Percentiles rank a stretch among this genome's conserved stretches.
These are phyloP conservation scores for Candida sojae DNA, from an alignment of 1,139 yeast genomes.

Conservation along the genomic window DNA sequence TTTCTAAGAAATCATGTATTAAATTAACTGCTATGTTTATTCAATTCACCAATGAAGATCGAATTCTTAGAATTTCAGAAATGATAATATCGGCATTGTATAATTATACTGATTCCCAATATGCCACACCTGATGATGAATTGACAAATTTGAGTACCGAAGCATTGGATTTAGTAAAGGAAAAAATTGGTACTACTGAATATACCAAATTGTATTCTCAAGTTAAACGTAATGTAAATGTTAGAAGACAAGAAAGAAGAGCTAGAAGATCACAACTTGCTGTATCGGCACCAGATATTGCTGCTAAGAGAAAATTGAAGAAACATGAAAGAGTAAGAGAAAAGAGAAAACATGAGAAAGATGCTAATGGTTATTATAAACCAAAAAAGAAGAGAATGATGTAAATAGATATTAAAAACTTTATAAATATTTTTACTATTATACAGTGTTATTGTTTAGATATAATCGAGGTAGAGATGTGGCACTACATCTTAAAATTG, in stretches of 20 bases:
- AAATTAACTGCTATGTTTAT: conserved; percentile 59
- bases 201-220: conserved; percentile 65
- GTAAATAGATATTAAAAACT: not conserved
- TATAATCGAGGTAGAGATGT: too few relatives aligned
- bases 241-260: conserved; percentile 73
- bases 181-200: conserved; percentile 70
- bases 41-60: conserved; percentile 47
- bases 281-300: conserved; percentile 75
- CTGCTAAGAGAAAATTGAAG: conserved; percentile 74
- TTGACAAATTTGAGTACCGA: conserved; percentile 64
- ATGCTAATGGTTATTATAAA: conserved; percentile 75
- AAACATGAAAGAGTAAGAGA: conserved; percentile 77
- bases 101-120: conserved; percentile 49
- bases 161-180: conserved; percentile 67
- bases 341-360: conserved; percentile 72
- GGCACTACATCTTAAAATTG: too few relatives aligned
- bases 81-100: conserved; percentile 62
- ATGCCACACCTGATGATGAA: conserved; percentile 45
- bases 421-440: too few relatives aligned
- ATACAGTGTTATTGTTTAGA: too few relatives aligned
- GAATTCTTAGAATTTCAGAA: conserved; percentile 42
- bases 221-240: conserved; percentile 60
- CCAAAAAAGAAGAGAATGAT: conserved; percentile 51
- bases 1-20: conserved; percentile 67
- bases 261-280: conserved; percentile 77